Conservation (phyloP, 164 flowering plant species). For the Nymphaea colorata region DNA sequence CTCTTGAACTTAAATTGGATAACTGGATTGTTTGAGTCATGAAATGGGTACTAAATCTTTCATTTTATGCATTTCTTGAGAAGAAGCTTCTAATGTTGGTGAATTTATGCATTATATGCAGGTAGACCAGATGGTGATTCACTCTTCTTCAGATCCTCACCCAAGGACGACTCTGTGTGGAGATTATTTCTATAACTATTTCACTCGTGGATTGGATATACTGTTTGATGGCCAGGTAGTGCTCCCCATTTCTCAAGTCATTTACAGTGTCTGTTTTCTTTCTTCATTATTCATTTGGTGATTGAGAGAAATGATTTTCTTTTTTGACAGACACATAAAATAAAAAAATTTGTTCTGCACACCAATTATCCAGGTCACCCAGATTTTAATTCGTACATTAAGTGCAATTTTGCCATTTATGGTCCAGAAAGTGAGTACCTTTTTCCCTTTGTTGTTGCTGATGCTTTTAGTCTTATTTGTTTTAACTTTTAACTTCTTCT, state of each 20-base stretch:
- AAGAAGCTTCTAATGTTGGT: neutral
- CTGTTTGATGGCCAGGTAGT: constrained; percentile 94
- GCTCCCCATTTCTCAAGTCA: neutral
- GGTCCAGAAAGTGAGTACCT: constrained; percentile 36
- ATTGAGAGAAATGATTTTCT: neutral
- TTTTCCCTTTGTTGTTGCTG: neutral
- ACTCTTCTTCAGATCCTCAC: constrained; percentile 89
- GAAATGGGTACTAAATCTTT: too few species aligned
- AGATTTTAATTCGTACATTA: constrained; percentile 89
- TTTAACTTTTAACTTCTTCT: constrained; percentile 4
- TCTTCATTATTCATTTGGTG: constrained; percentile 3
- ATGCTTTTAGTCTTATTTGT: neutral
- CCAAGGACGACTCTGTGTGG: constrained; percentile 87
- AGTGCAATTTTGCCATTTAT: constrained; percentile 78
- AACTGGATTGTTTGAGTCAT: neutral
- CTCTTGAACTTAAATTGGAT: neutral
- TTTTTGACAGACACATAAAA: constrained; percentile 73
- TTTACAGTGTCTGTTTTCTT: neutral
- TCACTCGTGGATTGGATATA: constrained; percentile 88
- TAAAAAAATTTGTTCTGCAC: constrained; percentile 92
- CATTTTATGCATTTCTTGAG: too few species aligned
- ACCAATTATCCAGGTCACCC: constrained; percentile 98
- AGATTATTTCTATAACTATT: constrained; percentile 92
- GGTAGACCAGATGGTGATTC: constrained; percentile 99
- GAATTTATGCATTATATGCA: constrained; percentile 13